These are phyloP conservation scores for Capsicum baccatum DNA, from an alignment of 257 asterid species.

Conservation along the genomic window DNA sequence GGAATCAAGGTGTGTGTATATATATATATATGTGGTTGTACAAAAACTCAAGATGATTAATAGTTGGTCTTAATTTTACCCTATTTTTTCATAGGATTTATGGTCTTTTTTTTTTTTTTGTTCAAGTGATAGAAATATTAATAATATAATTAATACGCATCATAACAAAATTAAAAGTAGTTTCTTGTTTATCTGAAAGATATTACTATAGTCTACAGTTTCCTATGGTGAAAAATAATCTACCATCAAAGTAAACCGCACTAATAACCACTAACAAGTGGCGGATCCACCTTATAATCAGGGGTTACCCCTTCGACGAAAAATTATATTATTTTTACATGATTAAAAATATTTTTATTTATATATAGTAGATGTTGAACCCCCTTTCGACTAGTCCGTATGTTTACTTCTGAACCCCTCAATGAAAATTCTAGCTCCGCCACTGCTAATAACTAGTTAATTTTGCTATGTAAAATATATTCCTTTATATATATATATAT, in stretches of 20 bases:
- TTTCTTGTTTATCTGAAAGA: too few species aligned
- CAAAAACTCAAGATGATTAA: neutral
- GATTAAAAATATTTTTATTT: too few species aligned
- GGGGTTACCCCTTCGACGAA: too few species aligned
- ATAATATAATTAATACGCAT: neutral
- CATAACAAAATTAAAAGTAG: neutral
- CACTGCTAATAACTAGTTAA: neutral
- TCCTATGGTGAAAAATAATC: neutral
- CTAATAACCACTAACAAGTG: too few species aligned
- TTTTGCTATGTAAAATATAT: neutral
- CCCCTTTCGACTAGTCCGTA: too few species aligned
- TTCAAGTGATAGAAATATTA: neutral
- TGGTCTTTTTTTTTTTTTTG: neutral
- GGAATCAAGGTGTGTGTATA: neutral
- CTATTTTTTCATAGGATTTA: neutral
- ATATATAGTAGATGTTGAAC: too few species aligned
- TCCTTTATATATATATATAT: too few species aligned
- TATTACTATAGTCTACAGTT: too few species aligned
- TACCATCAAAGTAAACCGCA: neutral
- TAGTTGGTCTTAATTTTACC: neutral
- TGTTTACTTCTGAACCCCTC: too few species aligned
- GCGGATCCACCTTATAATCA: too few species aligned
- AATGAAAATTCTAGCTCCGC: too few species aligned
- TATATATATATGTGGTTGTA: neutral
- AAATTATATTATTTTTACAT: too few species aligned